Base-by-base conservation (phyloP, 768 basidiomycete genomes). In the Russula vinacea region DNA sequence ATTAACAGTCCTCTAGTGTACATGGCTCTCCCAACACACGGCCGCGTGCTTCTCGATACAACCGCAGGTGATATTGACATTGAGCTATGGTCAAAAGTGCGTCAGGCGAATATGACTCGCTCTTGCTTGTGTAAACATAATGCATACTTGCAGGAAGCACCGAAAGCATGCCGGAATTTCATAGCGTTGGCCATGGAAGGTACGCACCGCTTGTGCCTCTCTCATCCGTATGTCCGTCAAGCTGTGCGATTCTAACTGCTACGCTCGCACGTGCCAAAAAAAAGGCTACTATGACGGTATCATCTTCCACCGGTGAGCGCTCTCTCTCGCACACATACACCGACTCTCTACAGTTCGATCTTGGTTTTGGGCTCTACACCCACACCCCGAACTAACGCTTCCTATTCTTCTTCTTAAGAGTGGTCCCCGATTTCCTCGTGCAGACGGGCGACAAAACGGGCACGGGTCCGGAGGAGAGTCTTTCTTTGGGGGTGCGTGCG, bases 361-460 rank as follows among this genome's bases (percentile, higher is more conserved):
- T 24, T 26, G 24, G n/a, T n/a, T n/a, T n/a, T n/a, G 13, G 13
- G 19, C 42, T n/a, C 19, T 17, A 8, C 5, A 9, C 44, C 19
- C n/a, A n/a, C 42, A 44, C 19, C 50, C 13, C 22, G 14, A 32
- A 16, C 19, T 19, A 29, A 60, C n/a, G 49, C 22, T 9, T 8
- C 22, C 2, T 17, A 3, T 3, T 29, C 26, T 42, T 1, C 35
- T 56, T 26, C 17, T 8, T 56, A 64, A 89, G 89, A n/a, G 80
- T 98, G 44, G 89, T 98, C 2, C 90, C 94, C 0, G 84, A 87
- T 19, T 97, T 98, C 74, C 84, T 98, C 50, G 90, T 97, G 0
- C 97, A 98, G 74, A 94, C 94, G 2, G 96, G 96, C 19, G 96
- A 98, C 73, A 87, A 81, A 68, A 94, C 94, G 0, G 93, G 94